Evolutionary conservation across 1,139 yeast species (phyloP).

Genomic region (Candida smagusa): DNA sequence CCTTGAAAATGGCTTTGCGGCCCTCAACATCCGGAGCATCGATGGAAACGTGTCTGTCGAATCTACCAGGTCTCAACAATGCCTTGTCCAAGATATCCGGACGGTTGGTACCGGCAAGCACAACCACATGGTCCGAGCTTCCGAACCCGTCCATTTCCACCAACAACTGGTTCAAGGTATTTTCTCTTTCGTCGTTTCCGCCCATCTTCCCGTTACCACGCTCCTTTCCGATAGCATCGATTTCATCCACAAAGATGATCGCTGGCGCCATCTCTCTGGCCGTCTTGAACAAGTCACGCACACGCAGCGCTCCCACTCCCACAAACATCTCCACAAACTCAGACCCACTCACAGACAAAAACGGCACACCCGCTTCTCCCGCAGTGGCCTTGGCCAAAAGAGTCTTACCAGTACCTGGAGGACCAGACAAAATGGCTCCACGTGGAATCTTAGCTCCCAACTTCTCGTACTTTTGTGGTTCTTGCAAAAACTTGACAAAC

Average conservation of each 20-base stretch:
- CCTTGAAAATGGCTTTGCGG: conserved; percentile 85
- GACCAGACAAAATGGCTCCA: conserved; percentile 80
- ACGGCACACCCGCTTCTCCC: conserved; percentile 83
- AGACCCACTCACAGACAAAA: conserved; percentile 77
- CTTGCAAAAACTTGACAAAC: conserved; percentile 73
- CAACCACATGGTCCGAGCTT: conserved; percentile 88
- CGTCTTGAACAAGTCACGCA: conserved; percentile 74
- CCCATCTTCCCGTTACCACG: conserved; percentile 48
- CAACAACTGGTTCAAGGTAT: conserved; percentile 87
- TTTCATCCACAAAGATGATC: conserved; percentile 81
- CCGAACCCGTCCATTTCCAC: conserved; percentile 99
- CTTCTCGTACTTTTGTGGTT: conserved; percentile 69
- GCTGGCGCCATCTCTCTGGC: conserved; percentile 82
- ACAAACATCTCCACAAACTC: conserved; percentile 83
- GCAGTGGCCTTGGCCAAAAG: conserved; percentile 80
- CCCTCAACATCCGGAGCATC: conserved; percentile 94
- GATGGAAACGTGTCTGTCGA: conserved; percentile 87
- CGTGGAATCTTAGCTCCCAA: conserved; percentile 82
- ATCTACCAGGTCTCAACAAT: conserved; percentile 93
- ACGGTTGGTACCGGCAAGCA: conserved; percentile 94
- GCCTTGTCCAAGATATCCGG: conserved; percentile 93
- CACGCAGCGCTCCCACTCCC: conserved; percentile 81
- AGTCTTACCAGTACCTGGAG: conserved; percentile 88
- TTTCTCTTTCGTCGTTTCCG: conserved; percentile 93
- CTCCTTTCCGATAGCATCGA: conserved; percentile 96